A percentile compares a stretch with the other conserved stretches of the same genome.
phyloP scores from a whole-genome alignment of 2,329 filamentous ascomycete genomes.

The Ophiosphaerella narmari region DNA sequence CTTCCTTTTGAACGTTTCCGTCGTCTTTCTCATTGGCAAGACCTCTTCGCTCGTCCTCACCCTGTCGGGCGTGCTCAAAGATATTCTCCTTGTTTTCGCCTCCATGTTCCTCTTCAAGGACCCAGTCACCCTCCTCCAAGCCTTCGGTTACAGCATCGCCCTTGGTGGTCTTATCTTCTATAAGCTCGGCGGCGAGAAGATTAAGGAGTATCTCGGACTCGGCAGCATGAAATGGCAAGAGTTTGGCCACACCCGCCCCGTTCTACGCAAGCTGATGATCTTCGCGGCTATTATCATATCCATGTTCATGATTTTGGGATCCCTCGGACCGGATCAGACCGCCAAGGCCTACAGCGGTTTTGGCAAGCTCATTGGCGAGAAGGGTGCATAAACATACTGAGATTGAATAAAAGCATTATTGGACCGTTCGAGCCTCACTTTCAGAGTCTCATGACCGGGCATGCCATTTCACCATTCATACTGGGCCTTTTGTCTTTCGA shows the following conservation, averaged over 20 bases:
- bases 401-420: not conserved
- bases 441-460: slow-evolving; percentile 1
- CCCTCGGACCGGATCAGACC: slow-evolving; percentile 47
- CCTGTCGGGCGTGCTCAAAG: slow-evolving; percentile 85
- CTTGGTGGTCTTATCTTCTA: slow-evolving; percentile 81
- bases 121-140: slow-evolving; percentile 73
- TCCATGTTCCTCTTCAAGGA: slow-evolving; percentile 84
- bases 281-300: slow-evolving; percentile 66
- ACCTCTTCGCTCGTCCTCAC: slow-evolving; percentile 85
- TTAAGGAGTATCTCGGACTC: slow-evolving; percentile 78
- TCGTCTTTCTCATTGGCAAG: slow-evolving; percentile 86
- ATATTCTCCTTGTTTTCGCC: slow-evolving; percentile 78
- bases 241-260: slow-evolving; percentile 77
- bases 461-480: slow-evolving; percentile 12
- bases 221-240: slow-evolving; percentile 81
- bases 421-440: not conserved
- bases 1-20: slow-evolving; percentile 82
- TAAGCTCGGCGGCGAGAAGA: slow-evolving; percentile 81
- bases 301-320: slow-evolving; percentile 71
- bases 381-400: slow-evolving; percentile 19
- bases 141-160: slow-evolving; percentile 82
- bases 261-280: slow-evolving; percentile 76
- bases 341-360: slow-evolving; percentile 41
- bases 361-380: slow-evolving; percentile 41
- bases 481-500: slow-evolving; percentile 38